phyloP scores from a whole-genome alignment of 2,329 filamentous ascomycete genomes.

The Fusarium aywerte region DNA sequence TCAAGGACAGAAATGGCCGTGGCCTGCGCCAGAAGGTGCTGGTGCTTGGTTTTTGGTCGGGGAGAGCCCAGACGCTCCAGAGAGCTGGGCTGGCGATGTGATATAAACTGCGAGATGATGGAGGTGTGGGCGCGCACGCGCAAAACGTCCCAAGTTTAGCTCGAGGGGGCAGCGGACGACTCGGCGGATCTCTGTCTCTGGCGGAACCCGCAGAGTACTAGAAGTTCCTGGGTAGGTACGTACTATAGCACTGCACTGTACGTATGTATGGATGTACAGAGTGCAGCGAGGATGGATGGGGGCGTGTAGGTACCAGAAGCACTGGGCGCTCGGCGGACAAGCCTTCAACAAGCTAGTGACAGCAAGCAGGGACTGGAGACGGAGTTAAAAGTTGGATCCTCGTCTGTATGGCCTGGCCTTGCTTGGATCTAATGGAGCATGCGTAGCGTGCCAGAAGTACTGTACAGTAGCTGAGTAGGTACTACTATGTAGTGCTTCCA shows the following conservation, averaged over 20 bases:
- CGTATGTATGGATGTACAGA: conserved; percentile 3
- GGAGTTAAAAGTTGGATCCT: conserved; percentile 40
- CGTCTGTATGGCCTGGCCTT: conserved; percentile 23
- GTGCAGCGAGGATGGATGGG: conserved; percentile 27
- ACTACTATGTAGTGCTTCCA: conserved; percentile 21
- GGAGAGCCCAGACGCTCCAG: conserved; percentile 40
- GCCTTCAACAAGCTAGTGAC: conserved; percentile 38
- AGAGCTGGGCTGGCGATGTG: conserved; percentile 46
- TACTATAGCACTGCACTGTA: conserved; percentile 19
- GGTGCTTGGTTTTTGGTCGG: conserved; percentile 40
- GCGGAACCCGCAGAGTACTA: conserved; percentile 28
- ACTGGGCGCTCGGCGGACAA: conserved; percentile 40
- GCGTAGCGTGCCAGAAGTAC: conserved; percentile 29
- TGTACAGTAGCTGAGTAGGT: conserved; percentile 15
- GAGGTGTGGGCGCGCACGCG: conserved; percentile 46
- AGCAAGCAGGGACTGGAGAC: conserved; percentile 38
- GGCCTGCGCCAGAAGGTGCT: conserved; percentile 40
- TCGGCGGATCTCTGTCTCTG: conserved; percentile 40
- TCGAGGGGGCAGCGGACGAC: conserved; percentile 41
- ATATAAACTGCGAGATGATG: conserved; percentile 45
- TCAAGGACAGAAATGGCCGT: conserved; percentile 28
- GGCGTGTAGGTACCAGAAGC: conserved; percentile 37
- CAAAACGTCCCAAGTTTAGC: conserved; percentile 45
- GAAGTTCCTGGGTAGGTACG: conserved; percentile 10
- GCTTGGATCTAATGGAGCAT: conserved; percentile 22